Conservation (phyloP, 805 yeast species). For the Saccharomycopsis sp. region DNA sequence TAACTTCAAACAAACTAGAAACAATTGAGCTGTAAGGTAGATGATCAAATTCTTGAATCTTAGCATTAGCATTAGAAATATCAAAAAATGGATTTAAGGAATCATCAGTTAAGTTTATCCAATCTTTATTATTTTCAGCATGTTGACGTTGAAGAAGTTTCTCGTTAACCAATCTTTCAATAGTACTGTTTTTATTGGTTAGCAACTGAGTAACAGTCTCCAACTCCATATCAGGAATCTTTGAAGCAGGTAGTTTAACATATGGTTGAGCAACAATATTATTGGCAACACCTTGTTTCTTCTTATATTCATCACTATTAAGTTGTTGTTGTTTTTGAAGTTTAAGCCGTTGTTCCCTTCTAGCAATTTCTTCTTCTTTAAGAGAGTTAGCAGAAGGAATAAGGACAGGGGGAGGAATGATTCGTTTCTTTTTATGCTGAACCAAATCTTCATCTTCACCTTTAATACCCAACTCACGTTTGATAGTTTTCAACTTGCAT, state of each 20-base stretch:
- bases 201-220: slow-evolving; percentile 71
- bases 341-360: slow-evolving; percentile 8
- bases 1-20: slow-evolving; percentile 53
- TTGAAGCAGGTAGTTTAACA: slow-evolving; percentile 79
- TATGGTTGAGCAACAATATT: slow-evolving; percentile 46
- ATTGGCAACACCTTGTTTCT: slow-evolving; percentile 18
- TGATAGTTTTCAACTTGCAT: slow-evolving; percentile 57
- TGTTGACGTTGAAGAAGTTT: slow-evolving; percentile 62
- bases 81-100: slow-evolving; percentile 74
- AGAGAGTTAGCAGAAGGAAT: slow-evolving; percentile 2
- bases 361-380: slow-evolving; percentile 10
- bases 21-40: slow-evolving; percentile 77
- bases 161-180: slow-evolving; percentile 77
- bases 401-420: slow-evolving; percentile 20
- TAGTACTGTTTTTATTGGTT: slow-evolving; percentile 64
- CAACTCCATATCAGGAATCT: slow-evolving; percentile 86
- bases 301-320: slow-evolving; percentile 17
- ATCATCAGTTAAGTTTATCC: slow-evolving; percentile 80
- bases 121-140: slow-evolving; percentile 52
- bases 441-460: slow-evolving; percentile 81
- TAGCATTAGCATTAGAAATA: slow-evolving; percentile 41
- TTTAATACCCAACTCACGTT: slow-evolving; percentile 62
- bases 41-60: slow-evolving; percentile 43
- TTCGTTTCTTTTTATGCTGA: slow-evolving; percentile 63
- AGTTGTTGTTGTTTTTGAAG: slow-evolving; percentile 4